These are phyloP conservation scores for Boletus pseudopeckii DNA, from an alignment of 768 basidiomycete genomes.

Conservation along the genomic window DNA sequence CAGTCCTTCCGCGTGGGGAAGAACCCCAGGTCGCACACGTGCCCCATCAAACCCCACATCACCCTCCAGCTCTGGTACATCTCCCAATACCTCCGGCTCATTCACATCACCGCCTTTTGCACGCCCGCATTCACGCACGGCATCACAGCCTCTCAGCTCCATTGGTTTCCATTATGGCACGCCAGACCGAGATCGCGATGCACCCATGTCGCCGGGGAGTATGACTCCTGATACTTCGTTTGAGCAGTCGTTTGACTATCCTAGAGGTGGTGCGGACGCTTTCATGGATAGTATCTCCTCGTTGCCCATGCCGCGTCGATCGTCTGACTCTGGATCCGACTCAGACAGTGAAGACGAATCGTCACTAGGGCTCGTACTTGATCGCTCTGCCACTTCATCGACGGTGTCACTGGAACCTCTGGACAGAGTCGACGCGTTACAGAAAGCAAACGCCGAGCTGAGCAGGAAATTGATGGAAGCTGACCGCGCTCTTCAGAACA, in stretches of 20 bases:
- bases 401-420: conserved; percentile 66
- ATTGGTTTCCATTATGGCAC: conserved; percentile 43
- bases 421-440: conserved; percentile 72
- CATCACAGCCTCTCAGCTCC: conserved; percentile 44
- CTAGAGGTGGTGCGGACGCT: conserved; percentile 32
- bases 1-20: conserved; percentile 43
- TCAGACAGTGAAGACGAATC: conserved; percentile 47
- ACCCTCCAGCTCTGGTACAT: conserved; percentile 33
- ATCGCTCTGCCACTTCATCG: conserved; percentile 56
- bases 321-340: conserved; percentile 46
- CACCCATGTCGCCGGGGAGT: conserved; percentile 25
- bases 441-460: conserved; percentile 73
- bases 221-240: conserved; percentile 37
- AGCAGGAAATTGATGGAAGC: conserved; percentile 70
- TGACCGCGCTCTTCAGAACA: conserved; percentile 62
- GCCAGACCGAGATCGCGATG: conserved; percentile 35
- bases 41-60: conserved; percentile 69
- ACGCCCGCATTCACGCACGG: conserved; percentile 65
- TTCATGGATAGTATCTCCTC: conserved; percentile 50
- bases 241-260: conserved; percentile 38
- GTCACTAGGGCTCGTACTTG: conserved; percentile 55
- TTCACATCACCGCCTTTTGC: conserved; percentile 45
- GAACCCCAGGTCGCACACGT: conserved; percentile 49
- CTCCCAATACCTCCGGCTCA: conserved; percentile 39
- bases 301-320: conserved; percentile 53